These are phyloP conservation scores for Aspergillus arachidicola DNA, from an alignment of 2,329 filamentous ascomycete species.

Conservation along the genomic window DNA sequence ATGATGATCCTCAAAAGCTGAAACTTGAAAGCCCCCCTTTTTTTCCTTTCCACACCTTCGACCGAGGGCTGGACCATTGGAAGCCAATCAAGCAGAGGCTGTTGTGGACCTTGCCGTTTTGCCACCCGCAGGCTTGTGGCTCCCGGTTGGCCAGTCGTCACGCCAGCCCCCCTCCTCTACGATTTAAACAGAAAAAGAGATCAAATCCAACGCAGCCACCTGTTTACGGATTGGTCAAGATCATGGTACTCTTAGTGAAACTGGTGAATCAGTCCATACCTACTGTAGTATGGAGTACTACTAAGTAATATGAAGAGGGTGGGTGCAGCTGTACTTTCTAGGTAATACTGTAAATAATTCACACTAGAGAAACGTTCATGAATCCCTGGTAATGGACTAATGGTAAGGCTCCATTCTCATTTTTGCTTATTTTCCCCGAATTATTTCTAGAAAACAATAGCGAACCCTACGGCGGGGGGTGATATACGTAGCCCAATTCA, in stretches of 20 bases:
- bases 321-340: background rate
- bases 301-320: background rate
- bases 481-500: background rate
- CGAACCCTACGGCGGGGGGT: background rate
- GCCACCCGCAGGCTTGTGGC: conserved; percentile 7
- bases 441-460: background rate
- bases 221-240: background rate
- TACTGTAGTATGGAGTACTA: background rate
- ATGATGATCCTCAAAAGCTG: conserved; percentile 6
- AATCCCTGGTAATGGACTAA: too few relatives aligned
- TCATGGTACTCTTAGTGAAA: background rate
- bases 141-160: background rate
- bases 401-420: background rate
- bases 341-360: background rate
- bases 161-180: background rate
- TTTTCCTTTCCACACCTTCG: background rate
- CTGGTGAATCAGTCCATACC: background rate
- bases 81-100: conserved; percentile 8
- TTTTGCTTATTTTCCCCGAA: background rate
- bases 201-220: background rate
- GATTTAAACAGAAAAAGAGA: background rate
- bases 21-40: conserved; percentile 7
- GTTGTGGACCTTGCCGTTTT: conserved; percentile 3
- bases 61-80: conserved; percentile 6
- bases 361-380: background rate